A percentile compares a stretch with the other conserved stretches of the same genome.
Conservation (phyloP, 73 alveolate species). For the Paramecium biaurelia region DNA sequence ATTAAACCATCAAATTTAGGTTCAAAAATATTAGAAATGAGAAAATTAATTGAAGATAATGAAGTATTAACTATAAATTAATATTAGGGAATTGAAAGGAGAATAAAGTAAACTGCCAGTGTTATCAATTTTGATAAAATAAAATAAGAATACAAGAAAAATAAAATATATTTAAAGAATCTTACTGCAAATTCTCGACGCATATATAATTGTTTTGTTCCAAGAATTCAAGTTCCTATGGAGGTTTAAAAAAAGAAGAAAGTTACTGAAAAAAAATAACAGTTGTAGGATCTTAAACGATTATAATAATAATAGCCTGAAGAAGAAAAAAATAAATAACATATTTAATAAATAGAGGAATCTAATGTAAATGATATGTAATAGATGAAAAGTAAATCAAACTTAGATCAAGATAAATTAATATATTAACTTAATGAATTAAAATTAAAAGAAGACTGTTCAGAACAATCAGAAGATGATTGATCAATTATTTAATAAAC, state of each 20-base stretch:
- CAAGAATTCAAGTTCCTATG: neutral
- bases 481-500: conserved; percentile 39
- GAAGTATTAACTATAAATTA: neutral
- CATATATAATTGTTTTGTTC: conserved; percentile 41
- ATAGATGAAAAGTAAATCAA: neutral
- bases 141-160: conserved; percentile 40
- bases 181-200: neutral
- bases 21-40: conserved; percentile 31
- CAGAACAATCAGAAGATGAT: conserved; percentile 17
- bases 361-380: neutral
- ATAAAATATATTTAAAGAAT: neutral
- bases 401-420: conserved; percentile 26
- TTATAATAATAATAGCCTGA: neutral
- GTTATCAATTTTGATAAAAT: conserved; percentile 39
- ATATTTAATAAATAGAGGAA: neutral
- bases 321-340: neutral
- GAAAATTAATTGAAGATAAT: conserved; percentile 52
- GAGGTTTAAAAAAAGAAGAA: neutral
- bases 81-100: conserved; percentile 16
- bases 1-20: conserved; percentile 39
- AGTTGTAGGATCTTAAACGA: neutral
- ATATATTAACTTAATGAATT: neutral
- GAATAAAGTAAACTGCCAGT: neutral
- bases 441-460: conserved; percentile 2
- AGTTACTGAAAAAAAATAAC: neutral